Evolutionary conservation across 2,329 filamentous ascomycete species (phyloP).

Genomic region (Endoconidiophora polonica): DNA sequence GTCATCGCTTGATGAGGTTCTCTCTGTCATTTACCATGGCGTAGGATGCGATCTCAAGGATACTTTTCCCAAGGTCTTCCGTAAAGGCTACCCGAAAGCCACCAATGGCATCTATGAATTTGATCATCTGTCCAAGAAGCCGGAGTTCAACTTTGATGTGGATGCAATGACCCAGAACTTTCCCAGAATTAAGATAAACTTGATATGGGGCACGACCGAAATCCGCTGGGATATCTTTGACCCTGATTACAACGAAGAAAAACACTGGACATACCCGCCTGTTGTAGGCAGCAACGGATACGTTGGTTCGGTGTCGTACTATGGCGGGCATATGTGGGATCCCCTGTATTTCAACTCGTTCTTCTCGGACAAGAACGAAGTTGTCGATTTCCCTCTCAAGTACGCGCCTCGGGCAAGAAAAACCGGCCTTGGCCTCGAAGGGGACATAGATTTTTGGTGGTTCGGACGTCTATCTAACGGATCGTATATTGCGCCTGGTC

Average conservation of each 20-base stretch:
- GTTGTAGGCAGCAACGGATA: slow-evolving; percentile 23
- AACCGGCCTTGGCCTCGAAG: neutral
- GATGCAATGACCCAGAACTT: slow-evolving; percentile 13
- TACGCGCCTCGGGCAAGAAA: slow-evolving; percentile 14
- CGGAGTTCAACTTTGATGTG: slow-evolving; percentile 13
- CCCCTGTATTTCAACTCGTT: too few species aligned
- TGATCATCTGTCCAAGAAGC: slow-evolving; percentile 3
- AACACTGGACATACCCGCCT: slow-evolving; percentile 26
- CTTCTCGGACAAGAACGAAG: slow-evolving; percentile 16
- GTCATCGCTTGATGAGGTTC: slow-evolving; percentile 24
- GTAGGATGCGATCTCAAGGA: slow-evolving; percentile 6
- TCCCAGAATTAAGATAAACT: slow-evolving; percentile 14
- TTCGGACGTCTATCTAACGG: slow-evolving; percentile 18
- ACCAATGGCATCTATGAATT: neutral
- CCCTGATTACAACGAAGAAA: slow-evolving; percentile 21
- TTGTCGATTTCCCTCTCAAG: slow-evolving; percentile 15
- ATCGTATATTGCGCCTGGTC: slow-evolving; percentile 17
- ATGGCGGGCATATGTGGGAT: slow-evolving; percentile 13
- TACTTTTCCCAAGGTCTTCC: slow-evolving; percentile 7
- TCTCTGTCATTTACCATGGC: slow-evolving; percentile 26
- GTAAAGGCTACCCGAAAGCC: neutral
- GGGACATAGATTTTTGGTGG: slow-evolving; percentile 16
- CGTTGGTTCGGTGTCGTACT: slow-evolving; percentile 23
- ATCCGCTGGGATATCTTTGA: slow-evolving; percentile 27
- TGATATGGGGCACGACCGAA: slow-evolving; percentile 21